These are phyloP conservation scores for Plantago coronopus DNA, from an alignment of 305 asterid species.

Conservation along the genomic window DNA sequence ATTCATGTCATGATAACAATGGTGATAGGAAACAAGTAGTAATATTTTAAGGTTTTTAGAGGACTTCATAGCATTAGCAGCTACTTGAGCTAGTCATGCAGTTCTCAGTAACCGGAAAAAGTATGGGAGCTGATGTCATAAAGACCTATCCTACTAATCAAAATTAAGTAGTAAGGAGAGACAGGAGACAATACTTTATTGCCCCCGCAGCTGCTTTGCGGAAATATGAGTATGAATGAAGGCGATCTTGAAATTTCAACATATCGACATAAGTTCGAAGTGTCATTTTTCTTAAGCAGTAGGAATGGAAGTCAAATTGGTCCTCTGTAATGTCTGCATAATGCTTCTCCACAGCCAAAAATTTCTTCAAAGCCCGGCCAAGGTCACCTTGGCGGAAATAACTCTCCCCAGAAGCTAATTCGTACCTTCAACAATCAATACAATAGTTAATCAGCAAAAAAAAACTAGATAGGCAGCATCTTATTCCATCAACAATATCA, in stretches of 20 bases:
- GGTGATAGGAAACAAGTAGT: constrained; percentile 13
- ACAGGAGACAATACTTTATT: constrained; percentile 48
- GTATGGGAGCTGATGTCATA: constrained; percentile 5
- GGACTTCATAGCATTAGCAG: background rate
- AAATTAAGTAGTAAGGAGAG: constrained; percentile 13
- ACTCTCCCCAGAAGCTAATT: constrained; percentile 94
- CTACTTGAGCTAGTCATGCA: constrained; percentile 1
- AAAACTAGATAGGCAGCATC: constrained; percentile 5
- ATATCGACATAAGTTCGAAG: constrained; percentile 87
- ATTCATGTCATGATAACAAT: constrained; percentile 19
- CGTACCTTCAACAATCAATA: constrained; percentile 61
- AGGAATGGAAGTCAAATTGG: constrained; percentile 97
- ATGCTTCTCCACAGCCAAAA: constrained; percentile 94
- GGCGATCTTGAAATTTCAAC: constrained; percentile 91
- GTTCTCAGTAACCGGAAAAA: background rate
- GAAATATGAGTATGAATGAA: constrained; percentile 88
- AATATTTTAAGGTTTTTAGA: constrained; percentile 1
- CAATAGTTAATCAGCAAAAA: constrained; percentile 18
- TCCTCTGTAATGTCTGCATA: constrained; percentile 94
- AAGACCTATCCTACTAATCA: constrained; percentile 9
- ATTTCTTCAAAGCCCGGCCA: constrained; percentile 95
- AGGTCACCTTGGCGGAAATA: constrained; percentile 85
- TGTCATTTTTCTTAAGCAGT: constrained; percentile 97
- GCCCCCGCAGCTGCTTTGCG: constrained; percentile 92
- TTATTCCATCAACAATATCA: constrained; percentile 8